Conservation (phyloP, 352 stramenopile species). For the Globisporangium rhizosaccharum region DNA sequence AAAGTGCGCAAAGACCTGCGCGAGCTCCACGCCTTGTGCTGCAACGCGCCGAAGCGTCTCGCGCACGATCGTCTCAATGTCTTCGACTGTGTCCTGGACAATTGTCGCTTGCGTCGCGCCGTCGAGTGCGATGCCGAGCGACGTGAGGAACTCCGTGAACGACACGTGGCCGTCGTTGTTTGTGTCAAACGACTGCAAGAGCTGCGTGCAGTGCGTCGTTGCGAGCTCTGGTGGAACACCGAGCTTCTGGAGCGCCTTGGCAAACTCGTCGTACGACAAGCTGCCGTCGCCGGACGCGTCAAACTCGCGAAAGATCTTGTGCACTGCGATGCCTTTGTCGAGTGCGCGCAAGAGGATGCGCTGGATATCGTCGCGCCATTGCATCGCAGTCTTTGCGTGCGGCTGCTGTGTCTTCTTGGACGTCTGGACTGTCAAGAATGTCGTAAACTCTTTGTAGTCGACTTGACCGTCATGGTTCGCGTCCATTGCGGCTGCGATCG, state of each 20-base stretch:
- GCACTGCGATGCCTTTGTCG: constrained; percentile 50
- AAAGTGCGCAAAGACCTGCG: constrained; percentile 66
- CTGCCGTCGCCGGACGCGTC: constrained; percentile 57
- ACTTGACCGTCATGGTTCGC: constrained; percentile 42
- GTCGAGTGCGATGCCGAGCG: constrained; percentile 41
- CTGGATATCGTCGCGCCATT: constrained; percentile 45
- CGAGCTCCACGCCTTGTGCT: constrained; percentile 42
- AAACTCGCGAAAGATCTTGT: constrained; percentile 63
- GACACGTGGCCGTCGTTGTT: constrained; percentile 64
- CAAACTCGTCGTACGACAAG: constrained; percentile 51
- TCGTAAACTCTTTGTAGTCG: constrained; percentile 34
- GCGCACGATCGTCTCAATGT: constrained; percentile 35
- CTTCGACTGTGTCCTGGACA: constrained; percentile 30
- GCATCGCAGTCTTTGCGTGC: constrained; percentile 3
- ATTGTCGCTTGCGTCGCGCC: constrained; percentile 42
- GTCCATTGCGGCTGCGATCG: constrained; percentile 31
- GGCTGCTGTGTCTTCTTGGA: background rate
- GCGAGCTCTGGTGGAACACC: constrained; percentile 22
- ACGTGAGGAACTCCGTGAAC: constrained; percentile 73
- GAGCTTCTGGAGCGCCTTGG: constrained; percentile 41
- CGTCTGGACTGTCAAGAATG: constrained; percentile 20
- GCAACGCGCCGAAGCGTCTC: constrained; percentile 46
- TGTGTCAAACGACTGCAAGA: constrained; percentile 51
- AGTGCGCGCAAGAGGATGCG: constrained; percentile 42
- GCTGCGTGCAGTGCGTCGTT: constrained; percentile 14